Evolutionary conservation across 23 red algal genomes (phyloP), one percentile per base, ranked within the genome.

Genomic region (Gracilaria gracilis): DNA sequence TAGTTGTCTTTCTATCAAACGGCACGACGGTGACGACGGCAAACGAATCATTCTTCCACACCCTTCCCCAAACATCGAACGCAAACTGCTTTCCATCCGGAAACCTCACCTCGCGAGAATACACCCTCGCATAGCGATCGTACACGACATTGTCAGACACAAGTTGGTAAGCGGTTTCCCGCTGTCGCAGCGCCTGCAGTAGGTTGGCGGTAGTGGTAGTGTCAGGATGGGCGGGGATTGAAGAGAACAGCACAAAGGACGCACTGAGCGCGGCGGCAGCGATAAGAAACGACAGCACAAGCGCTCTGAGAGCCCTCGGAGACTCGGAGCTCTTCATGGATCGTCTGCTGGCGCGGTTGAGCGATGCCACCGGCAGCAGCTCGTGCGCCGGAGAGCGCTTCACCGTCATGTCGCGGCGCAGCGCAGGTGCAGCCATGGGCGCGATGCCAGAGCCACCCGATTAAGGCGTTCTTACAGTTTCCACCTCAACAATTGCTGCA

Each of bases 1-100:
- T 94, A 20, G 64, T 65, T 12, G 75, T 94, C 4, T 0, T 4
- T 54, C 70, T 51, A 73, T 86, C 81, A 88, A 88, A 94, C 9
- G 92, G 92, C 36, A 94, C 83, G 38, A 88, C 74, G 7, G 84
- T 81, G 15, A 94, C 92, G 19, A 94, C 92, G 12, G 67, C 70
- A 40, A 94, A 94, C 1, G 92, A 94, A 61, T 88, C 84, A 58
- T 88, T 88, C 54, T 75, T 42, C 92, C 92, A 94, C 2, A 94
- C 92, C 14, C 92, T 67, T 4, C 92, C 92, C 54, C 83, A 80
- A 8, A 94, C 61, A 36, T 94, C 92, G 31, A 80, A 94, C 21
- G 61, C 37, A 23, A 84, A 72, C 34, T 58, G 57, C 57, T 79
- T 49, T 28, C 71, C 82, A 23, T 87, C 61, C 4, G 92, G 92